Evolutionary conservation across 2,329 filamentous ascomycete species (phyloP).

Genomic region (Mariannaea elegans): DNA sequence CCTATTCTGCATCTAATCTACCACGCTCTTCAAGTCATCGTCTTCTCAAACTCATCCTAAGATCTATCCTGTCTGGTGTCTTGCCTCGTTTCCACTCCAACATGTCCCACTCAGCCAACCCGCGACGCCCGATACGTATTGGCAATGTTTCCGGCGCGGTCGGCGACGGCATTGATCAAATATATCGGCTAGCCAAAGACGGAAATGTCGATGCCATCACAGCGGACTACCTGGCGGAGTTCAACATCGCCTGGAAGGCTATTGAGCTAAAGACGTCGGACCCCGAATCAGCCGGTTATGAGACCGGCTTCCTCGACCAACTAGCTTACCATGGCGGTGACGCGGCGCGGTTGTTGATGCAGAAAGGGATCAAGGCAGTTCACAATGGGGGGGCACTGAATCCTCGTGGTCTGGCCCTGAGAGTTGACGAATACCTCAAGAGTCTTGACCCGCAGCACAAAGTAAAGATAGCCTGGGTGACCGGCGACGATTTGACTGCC

Average conservation of each 20-base stretch:
- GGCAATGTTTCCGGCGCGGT: constrained; percentile 41
- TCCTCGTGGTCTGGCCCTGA: constrained; percentile 58
- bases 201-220: constrained; percentile 45
- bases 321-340: constrained; percentile 47
- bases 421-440: constrained; percentile 28
- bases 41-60: no score
- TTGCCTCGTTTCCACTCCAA: no score
- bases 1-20: no score
- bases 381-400: constrained; percentile 66
- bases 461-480: constrained; percentile 49
- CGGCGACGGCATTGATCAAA: constrained; percentile 38
- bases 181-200: constrained; percentile 35
- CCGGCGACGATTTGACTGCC: constrained; percentile 49
- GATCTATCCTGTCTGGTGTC: no score
- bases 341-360: constrained; percentile 40
- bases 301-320: constrained; percentile 50
- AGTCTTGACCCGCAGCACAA: constrained; percentile 34
- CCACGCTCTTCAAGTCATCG: no score
- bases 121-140: constrained; percentile 33
- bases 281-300: constrained; percentile 43
- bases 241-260: constrained; percentile 58
- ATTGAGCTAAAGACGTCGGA: constrained; percentile 38
- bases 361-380: constrained; percentile 62
- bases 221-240: constrained; percentile 49
- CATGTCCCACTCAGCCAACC: no score